Conservation (phyloP, 495 filamentous ascomycete genomes). For the Trichoderma virens region DNA sequence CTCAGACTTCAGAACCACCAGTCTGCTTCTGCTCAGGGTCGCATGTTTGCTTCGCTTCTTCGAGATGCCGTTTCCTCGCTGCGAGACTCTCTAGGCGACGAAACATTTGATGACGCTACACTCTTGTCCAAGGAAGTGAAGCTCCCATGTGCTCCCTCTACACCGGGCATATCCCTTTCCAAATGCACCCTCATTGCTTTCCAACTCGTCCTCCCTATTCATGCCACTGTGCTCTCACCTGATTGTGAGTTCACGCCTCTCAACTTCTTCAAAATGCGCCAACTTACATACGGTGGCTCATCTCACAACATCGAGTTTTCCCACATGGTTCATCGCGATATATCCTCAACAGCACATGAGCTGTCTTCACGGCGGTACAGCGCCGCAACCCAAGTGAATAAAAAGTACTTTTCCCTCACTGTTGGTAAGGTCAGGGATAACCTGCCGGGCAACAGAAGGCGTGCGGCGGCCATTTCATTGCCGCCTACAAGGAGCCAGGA, state of each 20-base stretch:
- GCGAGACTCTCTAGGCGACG: constrained; percentile 29
- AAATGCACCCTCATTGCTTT: constrained; percentile 34
- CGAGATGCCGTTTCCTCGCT: constrained; percentile 33
- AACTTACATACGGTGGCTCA: constrained; percentile 36
- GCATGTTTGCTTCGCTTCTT: constrained; percentile 20
- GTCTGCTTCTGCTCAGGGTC: constrained; percentile 9
- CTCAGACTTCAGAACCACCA: neutral
- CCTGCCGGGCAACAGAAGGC: constrained; percentile 27
- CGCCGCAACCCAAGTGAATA: constrained; percentile 14
- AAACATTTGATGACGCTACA: constrained; percentile 36
- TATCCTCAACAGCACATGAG: constrained; percentile 30
- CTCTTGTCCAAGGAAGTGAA: constrained; percentile 28
- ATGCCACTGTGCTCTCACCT: constrained; percentile 23
- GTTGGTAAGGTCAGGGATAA: constrained; percentile 3
- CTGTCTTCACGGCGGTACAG: constrained; percentile 8
- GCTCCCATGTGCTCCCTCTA: constrained; percentile 29
- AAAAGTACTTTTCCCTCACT: neutral
- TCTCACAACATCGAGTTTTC: constrained; percentile 36
- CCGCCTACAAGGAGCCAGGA: constrained; percentile 1
- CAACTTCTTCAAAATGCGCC: constrained; percentile 42
- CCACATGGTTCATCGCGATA: constrained; percentile 36
- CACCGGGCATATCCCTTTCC: constrained; percentile 15
- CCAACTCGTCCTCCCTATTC: constrained; percentile 38
- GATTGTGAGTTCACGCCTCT: constrained; percentile 38
- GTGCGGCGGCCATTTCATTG: neutral